Conservation (phyloP, 345 rosid species). For the Raphanus sativus region DNA sequence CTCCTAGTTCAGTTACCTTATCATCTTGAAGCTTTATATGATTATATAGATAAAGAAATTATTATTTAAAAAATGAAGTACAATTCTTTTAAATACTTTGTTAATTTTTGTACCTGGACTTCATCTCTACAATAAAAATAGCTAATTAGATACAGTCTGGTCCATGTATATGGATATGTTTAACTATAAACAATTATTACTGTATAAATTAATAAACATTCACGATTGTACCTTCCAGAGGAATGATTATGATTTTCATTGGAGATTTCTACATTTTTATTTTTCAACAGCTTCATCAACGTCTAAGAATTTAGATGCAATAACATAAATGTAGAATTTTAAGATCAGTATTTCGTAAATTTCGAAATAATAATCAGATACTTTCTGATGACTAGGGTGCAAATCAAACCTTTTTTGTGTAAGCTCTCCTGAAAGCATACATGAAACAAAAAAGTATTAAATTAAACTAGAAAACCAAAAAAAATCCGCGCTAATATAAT, state of each 20-base stretch:
- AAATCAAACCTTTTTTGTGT: slow-evolving; percentile 26
- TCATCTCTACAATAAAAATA: slow-evolving; percentile 9
- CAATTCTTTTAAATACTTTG: neutral
- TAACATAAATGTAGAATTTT: neutral
- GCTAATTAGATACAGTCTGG: neutral
- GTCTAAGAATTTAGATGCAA: neutral
- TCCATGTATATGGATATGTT: neutral
- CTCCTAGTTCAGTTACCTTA: neutral
- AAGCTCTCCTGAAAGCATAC: neutral
- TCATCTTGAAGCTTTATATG: neutral
- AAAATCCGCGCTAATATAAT: neutral
- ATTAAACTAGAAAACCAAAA: neutral
- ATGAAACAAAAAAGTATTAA: neutral
- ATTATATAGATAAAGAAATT: neutral
- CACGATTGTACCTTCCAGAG: neutral
- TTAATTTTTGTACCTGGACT: neutral
- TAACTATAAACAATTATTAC: neutral
- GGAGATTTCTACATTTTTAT: neutral
- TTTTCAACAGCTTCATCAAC: neutral
- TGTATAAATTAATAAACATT: neutral
- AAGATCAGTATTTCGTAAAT: neutral
- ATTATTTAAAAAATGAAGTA: neutral
- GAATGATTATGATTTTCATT: neutral
- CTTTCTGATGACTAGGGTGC: neutral
- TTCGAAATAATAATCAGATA: neutral